Percentiles rank a stretch among this genome's conserved stretches.
Conservation (phyloP, 2,329 filamentous ascomycete genomes). For the Claviceps fusiformis region DNA sequence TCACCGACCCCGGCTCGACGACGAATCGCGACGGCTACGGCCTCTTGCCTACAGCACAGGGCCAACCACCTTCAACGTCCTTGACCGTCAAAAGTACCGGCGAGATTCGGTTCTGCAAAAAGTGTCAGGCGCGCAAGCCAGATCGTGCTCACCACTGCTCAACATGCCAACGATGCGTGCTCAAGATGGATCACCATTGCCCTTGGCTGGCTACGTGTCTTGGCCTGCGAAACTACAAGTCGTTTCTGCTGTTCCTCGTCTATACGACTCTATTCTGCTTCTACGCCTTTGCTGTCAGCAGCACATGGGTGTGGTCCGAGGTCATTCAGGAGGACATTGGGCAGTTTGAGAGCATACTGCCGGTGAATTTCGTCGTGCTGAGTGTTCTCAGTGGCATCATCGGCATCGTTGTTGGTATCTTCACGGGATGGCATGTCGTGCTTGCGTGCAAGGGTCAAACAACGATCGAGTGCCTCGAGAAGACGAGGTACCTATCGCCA, state of each 20-base stretch:
- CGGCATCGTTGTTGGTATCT: slow-evolving; percentile 73
- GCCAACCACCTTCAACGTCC: slow-evolving; percentile 45
- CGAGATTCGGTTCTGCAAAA: slow-evolving; percentile 85
- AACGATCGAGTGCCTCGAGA: slow-evolving; percentile 92
- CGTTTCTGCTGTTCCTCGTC: slow-evolving; percentile 81
- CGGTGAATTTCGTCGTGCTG: slow-evolving; percentile 82
- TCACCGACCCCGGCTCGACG: slow-evolving; percentile 72
- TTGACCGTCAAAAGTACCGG: slow-evolving; percentile 91
- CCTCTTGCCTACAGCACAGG: slow-evolving; percentile 53
- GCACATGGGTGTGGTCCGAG: slow-evolving; percentile 74
- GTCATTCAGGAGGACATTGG: slow-evolving; percentile 55
- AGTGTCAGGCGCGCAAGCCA: slow-evolving; percentile 87
- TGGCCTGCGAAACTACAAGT: slow-evolving; percentile 87
- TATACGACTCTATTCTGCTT: slow-evolving; percentile 83
- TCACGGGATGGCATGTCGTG: slow-evolving; percentile 84
- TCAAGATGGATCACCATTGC: slow-evolving; percentile 99
- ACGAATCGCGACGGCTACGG: slow-evolving; percentile 58
- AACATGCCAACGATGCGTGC: slow-evolving; percentile 80
- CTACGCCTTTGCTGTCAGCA: slow-evolving; percentile 63
- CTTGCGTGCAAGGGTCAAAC: slow-evolving; percentile 70
- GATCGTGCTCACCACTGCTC: slow-evolving; percentile 96
- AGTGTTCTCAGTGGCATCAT: slow-evolving; percentile 84
- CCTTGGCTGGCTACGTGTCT: slow-evolving; percentile 96
- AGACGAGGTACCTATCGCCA: slow-evolving; percentile 82
- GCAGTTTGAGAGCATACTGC: slow-evolving; percentile 64